Conservation (phyloP, 2,329 filamentous ascomycete genomes). For the Ceratocystis alfenasii region DNA sequence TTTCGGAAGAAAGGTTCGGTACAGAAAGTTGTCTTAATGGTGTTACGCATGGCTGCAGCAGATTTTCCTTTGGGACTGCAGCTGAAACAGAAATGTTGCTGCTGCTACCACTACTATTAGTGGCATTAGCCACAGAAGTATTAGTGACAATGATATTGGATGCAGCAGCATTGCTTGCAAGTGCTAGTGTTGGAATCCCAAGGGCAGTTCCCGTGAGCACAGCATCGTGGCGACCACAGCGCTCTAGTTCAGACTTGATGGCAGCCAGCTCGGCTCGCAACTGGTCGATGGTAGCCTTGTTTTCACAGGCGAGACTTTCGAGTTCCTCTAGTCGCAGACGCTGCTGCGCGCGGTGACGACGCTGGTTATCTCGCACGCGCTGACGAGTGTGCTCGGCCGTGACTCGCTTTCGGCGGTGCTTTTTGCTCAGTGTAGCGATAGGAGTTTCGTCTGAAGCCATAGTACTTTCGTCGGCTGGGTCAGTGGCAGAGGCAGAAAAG, state of each 20-base stretch:
- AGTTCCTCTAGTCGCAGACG: conserved; percentile 31
- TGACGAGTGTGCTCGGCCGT: conserved; percentile 28
- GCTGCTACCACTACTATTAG: neutral
- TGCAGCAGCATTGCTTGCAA: neutral
- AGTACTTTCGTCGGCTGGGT: neutral
- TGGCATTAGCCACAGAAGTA: neutral
- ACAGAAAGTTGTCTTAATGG: neutral
- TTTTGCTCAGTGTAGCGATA: conserved; percentile 1
- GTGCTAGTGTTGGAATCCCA: neutral
- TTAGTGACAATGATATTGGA: neutral
- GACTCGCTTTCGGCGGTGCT: conserved; percentile 20
- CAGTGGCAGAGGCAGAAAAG: neutral
- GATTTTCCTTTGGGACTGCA: neutral
- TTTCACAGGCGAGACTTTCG: conserved; percentile 22
- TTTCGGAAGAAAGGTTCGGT: neutral
- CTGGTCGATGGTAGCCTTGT: conserved; percentile 10
- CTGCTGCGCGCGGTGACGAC: conserved; percentile 37
- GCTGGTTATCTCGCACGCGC: conserved; percentile 41
- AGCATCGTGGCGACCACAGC: conserved; percentile 12
- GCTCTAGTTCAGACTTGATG: conserved; percentile 13
- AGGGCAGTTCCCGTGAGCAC: neutral
- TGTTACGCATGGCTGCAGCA: neutral
- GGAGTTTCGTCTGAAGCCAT: no score
- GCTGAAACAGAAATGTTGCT: neutral
- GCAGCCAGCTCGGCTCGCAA: conserved; percentile 8